Conservation (phyloP, 1,284 basidiomycete species). For the Cerioporus squamosus region DNA sequence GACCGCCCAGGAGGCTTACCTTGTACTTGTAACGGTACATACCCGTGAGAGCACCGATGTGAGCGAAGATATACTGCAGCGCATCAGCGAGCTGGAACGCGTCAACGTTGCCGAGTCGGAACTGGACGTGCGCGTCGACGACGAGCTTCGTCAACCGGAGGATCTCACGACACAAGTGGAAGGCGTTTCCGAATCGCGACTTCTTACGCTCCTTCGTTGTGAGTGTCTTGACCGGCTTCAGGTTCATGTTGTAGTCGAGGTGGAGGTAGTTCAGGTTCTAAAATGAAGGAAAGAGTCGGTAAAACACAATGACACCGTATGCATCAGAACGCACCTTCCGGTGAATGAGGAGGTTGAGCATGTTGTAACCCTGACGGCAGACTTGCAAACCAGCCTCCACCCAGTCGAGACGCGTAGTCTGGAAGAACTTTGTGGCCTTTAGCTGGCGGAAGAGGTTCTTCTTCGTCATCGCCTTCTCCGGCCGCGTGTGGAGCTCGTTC, state of each 20-base stretch:
- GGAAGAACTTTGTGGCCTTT: slow-evolving; percentile 99
- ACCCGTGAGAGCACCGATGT: slow-evolving; percentile 97
- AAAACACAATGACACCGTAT: background rate
- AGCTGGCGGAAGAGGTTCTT: slow-evolving; percentile 96
- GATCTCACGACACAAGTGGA: slow-evolving; percentile 98
- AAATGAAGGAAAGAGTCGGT: slow-evolving; percentile 13
- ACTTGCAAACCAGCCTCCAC: slow-evolving; percentile 99
- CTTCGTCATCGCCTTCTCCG: slow-evolving; percentile 97
- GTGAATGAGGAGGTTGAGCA: slow-evolving; percentile 98
- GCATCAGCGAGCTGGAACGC: slow-evolving; percentile 99
- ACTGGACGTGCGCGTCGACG: slow-evolving; percentile 98
- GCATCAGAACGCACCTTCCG: slow-evolving; percentile 72
- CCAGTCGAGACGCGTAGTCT: slow-evolving; percentile 97
- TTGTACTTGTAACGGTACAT: slow-evolving; percentile 99
- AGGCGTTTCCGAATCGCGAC: slow-evolving; percentile 99
- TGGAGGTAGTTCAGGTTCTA: slow-evolving; percentile 87
- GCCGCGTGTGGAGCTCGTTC: slow-evolving; percentile 88
- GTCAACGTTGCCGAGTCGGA: slow-evolving; percentile 97
- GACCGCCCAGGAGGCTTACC: slow-evolving; percentile 43
- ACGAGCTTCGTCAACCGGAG: slow-evolving; percentile 97
- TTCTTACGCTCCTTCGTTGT: slow-evolving; percentile 99
- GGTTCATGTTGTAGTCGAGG: background rate
- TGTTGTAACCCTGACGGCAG: slow-evolving; percentile 98
- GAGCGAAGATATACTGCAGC: slow-evolving; percentile 96
- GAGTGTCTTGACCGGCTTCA: slow-evolving; percentile 68